Evolutionary conservation across 164 flowering plant species (phyloP), one percentile per base, ranked within the genome.

Genomic region (Berberis vulgaris): DNA sequence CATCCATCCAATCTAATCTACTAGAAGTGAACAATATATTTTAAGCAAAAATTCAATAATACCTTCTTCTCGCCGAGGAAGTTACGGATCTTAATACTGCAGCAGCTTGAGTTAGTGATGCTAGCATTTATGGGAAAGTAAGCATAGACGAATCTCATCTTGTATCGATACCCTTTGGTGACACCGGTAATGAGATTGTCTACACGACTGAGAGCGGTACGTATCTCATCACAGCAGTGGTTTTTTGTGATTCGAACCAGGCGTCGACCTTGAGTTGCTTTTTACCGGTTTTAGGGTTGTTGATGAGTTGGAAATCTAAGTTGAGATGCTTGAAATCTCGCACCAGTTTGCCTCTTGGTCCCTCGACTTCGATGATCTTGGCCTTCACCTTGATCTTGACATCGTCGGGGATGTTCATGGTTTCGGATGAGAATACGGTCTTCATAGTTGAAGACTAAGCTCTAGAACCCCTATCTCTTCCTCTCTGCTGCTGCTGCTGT

Each of bases 91-190:
- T 80, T 80, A 45, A 79, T 79, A 11, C 65, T 40, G 53, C 72
- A 61, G 65, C 67, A 3, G 9, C 45, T 46, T 67, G 26, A 26
- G 26, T 26, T 79, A 53, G 79, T 63, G 69, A 85, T 85, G 60
- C 79, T 72, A 42, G 89, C 89, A 54, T 85, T 85, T 73, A 85
- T 85, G 43, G 89, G 89, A 61, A 85, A 85, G 50, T 85, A 85
- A 65, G 89, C 89, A 45, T 85, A 85, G 2, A 85, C 89, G 55
- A 85, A 83, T 8, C 89, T 59, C 89, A 85, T 85, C 78, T 81
- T 85, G 74, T 83, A 84, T 1, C 85, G 70, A 63, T 76, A 85
- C 3, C 89, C 89, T 57, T 81, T 79, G 53, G 89, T 85, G 55
- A 85, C 89, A 10, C 89, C 89, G 9, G 76, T 74, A 53, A 85